phyloP scores from a whole-genome alignment of 2,329 filamentous ascomycete species.

The Chrysoporthe austroafricana region DNA sequence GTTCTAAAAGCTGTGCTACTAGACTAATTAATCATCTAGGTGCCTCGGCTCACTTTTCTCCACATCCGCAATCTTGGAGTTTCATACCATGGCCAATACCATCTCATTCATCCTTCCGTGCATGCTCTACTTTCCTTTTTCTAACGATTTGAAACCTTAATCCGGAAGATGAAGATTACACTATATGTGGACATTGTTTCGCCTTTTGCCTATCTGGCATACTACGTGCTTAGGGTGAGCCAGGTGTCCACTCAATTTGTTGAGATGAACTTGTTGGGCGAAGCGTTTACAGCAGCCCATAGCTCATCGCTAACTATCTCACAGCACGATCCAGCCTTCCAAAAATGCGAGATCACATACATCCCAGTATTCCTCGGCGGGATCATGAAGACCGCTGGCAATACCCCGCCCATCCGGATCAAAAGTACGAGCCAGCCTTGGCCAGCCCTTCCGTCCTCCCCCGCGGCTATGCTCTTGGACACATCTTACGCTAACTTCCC shows the following conservation, averaged over 20 bases:
- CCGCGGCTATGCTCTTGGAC: no score
- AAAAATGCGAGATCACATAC: constrained; percentile 37
- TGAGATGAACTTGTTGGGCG: neutral
- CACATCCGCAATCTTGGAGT: neutral
- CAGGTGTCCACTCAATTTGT: neutral
- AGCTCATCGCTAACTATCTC: neutral
- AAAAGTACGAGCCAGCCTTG: constrained; percentile 38
- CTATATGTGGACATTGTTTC: constrained; percentile 46
- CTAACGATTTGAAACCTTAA: no score
- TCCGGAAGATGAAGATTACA: constrained; percentile 37
- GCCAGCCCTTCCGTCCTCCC: no score
- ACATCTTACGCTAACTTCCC: neutral
- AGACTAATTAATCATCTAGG: neutral
- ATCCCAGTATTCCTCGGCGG: constrained; percentile 45
- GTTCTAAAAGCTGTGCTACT: no score
- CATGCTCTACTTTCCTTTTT: neutral
- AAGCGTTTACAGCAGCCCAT: neutral
- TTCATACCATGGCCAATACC: neutral
- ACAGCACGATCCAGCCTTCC: constrained; percentile 22
- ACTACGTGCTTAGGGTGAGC: constrained; percentile 44
- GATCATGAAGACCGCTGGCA: constrained; percentile 43
- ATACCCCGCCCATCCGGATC: constrained; percentile 42
- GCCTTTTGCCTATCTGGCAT: constrained; percentile 45
- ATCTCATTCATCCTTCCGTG: neutral
- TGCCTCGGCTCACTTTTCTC: neutral